Conservation (phyloP, 179 eudicot genomes). For the Beta macrorhiza region DNA sequence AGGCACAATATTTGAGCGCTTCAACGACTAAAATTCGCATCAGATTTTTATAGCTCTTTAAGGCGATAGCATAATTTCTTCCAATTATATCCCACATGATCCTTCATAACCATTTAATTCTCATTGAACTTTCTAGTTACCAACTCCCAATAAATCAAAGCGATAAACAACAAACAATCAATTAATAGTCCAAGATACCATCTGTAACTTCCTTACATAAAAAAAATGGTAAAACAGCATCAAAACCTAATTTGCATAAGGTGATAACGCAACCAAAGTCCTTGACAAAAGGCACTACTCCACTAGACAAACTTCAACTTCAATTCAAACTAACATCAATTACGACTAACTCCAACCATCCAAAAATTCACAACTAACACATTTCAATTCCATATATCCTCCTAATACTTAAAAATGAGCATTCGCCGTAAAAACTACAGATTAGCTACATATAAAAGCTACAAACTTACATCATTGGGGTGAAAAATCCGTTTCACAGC, state of each 20-base stretch:
- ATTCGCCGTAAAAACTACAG: neutral
- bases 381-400: neutral
- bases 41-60: too few species aligned
- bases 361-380: neutral
- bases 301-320: neutral
- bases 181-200: neutral
- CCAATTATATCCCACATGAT: neutral
- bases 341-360: neutral
- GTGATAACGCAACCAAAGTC: neutral
- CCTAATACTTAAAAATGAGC: neutral
- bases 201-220: too few species aligned
- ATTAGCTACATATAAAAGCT: neutral
- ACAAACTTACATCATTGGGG: conserved; percentile 64
- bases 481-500: conserved; percentile 53
- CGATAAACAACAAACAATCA: neutral
- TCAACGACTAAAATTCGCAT: too few species aligned
- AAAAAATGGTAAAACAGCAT: neutral
- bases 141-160: neutral
- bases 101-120: neutral
- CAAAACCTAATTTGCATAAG: neutral
- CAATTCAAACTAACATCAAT: neutral
- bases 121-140: neutral
- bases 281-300: neutral
- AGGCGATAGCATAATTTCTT: neutral
- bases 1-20: too few species aligned